A percentile compares a stretch with the other conserved stretches of the same genome.
phyloP scores from a whole-genome alignment of 176 grass and related monocot genomes.

The Ananas comosus region DNA sequence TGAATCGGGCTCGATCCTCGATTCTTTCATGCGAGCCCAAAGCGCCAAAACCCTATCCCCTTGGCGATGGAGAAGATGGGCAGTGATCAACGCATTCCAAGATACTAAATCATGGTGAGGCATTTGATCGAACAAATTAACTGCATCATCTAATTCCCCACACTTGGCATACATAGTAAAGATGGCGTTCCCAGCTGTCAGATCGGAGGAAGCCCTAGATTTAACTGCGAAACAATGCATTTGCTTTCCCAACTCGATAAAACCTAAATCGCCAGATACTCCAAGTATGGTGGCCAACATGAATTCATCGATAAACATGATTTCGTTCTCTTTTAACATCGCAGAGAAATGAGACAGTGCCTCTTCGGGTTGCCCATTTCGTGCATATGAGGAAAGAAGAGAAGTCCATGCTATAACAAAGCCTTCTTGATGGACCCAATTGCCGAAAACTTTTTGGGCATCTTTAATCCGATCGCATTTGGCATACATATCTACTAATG shows the following conservation, averaged over 20 bases:
- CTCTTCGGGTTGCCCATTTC: constrained; percentile 45
- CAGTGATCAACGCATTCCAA: constrained; percentile 51
- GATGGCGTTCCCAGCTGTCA: constrained; percentile 38
- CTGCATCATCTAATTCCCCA: constrained; percentile 30
- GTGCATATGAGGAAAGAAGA: constrained; percentile 32
- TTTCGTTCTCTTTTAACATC: constrained; percentile 25
- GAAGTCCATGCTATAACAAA: constrained; percentile 57
- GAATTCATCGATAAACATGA: constrained; percentile 41
- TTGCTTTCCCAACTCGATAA: constrained; percentile 47
- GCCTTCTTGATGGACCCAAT: constrained; percentile 36
- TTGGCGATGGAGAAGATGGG: constrained; percentile 41
- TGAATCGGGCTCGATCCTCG: constrained; percentile 35
- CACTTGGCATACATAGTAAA: constrained; percentile 65
- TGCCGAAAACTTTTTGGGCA: constrained; percentile 33
- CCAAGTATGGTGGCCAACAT: constrained; percentile 38
- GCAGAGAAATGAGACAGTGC: constrained; percentile 31
- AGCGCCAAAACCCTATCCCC: constrained; percentile 38
- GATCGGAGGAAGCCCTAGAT: constrained; percentile 34
- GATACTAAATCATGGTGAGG: constrained; percentile 37
- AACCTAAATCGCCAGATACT: constrained; percentile 41
- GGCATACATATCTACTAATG: constrained; percentile 60
- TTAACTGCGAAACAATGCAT: constrained; percentile 44
- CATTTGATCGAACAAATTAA: constrained; percentile 41
- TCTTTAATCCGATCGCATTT: constrained; percentile 35
- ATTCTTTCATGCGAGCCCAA: constrained; percentile 42